phyloP scores from a whole-genome alignment of 805 yeast species.

The Candida xyloterini region DNA sequence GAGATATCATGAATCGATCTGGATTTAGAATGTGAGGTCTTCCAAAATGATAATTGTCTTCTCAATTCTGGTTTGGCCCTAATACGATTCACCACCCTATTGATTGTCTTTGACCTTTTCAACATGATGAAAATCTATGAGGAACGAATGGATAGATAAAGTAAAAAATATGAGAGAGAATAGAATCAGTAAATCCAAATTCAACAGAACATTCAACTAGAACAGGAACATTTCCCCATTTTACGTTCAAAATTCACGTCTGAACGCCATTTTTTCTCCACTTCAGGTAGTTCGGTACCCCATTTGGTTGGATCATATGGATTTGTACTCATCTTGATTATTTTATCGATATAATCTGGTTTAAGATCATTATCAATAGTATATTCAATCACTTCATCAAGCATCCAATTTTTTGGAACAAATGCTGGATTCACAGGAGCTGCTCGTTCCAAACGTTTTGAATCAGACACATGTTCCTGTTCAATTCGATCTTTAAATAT shows the following conservation, averaged over 20 bases:
- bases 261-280: slow-evolving; percentile 61
- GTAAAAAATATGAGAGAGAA: too few relatives aligned
- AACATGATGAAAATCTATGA: not conserved
- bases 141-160: not conserved
- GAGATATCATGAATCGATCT: not conserved
- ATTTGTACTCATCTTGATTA: slow-evolving; percentile 66
- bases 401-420: slow-evolving; percentile 79
- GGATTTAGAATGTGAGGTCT: not conserved
- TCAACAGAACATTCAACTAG: slow-evolving; percentile 31
- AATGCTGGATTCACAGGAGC: slow-evolving; percentile 67
- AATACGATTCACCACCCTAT: not conserved
- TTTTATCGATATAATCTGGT: slow-evolving; percentile 50
- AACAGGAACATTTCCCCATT: slow-evolving; percentile 77
- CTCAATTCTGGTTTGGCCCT: not conserved
- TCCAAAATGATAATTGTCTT: slow-evolving; percentile 1
- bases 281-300: slow-evolving; percentile 61
- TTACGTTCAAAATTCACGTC: slow-evolving; percentile 49
- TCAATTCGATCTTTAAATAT: slow-evolving; percentile 41
- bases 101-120: not conserved
- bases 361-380: slow-evolving; percentile 54
- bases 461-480: slow-evolving; percentile 35
- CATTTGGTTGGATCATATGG: slow-evolving; percentile 72
- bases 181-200: slow-evolving; percentile 1
- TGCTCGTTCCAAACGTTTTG: slow-evolving; percentile 41
- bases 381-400: slow-evolving; percentile 72